Evolutionary conservation across 1,284 basidiomycete genomes (phyloP), one percentile per base, ranked within the genome.

Genomic region (Naganishia sp.): DNA sequence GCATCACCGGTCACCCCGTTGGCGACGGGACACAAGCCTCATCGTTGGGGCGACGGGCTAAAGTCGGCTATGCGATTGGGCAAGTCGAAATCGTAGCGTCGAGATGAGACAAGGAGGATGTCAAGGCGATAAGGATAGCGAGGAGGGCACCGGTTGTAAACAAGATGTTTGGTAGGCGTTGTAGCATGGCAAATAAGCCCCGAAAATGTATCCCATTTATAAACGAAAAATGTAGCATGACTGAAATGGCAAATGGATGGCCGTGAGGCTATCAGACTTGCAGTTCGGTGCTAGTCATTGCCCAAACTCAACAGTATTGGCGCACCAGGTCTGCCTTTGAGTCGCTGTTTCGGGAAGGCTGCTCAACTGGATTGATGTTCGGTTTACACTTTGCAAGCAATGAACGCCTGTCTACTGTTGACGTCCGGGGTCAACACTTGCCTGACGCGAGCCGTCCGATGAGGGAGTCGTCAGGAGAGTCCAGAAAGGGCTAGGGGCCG

Each of bases 1-100:
- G 45, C 9, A 3, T 23, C 55, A 23, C 32, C 25, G 53, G 31
- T 21, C 15, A 46, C 42, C 3, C 42, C 54, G 17, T 28, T 46
- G 21, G 42, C 45, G 32, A 9, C 43, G 54, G 49, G 21, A 17
- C 46, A 28, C 18, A 55, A 65, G 43, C 41, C 47, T 35, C 35
- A 39, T 13, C 57, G 52, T 21, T 66, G 65, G 65, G 65, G 65
- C n/a, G 65, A 61, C 25, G 57, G 65, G 10, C 32, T 66, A 21
- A 66, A 66, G 41, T 47, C 65, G 35, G 65, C 65, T 25, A 60
- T 66, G 57, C 49, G 65, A 21, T 21, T 61, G 47, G 58, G 47
- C 35, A 61, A 61, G 46, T 61, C 58, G 35, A 51, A 39, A 46
- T 51, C 58, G 9, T 61, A 60, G 46, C 6, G 46, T n/a, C 15